Percentiles rank a stretch among this genome's conserved stretches.
Conservation (phyloP, 306 rosid genomes). For the Ceratonia siliqua region DNA sequence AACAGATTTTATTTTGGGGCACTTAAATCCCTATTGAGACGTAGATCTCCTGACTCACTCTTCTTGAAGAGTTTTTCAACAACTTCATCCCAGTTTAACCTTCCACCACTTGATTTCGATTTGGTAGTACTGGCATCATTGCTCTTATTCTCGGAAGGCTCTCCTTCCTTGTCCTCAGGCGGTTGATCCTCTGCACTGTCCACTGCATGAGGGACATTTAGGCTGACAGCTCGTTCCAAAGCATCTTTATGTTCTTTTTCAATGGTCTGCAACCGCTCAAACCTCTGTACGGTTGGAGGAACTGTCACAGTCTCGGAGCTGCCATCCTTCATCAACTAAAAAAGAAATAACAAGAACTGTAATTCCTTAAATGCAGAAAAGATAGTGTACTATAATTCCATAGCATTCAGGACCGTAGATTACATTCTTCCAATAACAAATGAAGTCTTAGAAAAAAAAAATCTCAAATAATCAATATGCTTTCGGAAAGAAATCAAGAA, state of each 20-base stretch:
- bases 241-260: slow-evolving; percentile 83
- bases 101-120: slow-evolving; percentile 44
- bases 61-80: slow-evolving; percentile 65
- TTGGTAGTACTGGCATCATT: slow-evolving; percentile 22
- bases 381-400: neutral
- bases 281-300: slow-evolving; percentile 58
- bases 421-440: neutral
- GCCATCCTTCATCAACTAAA: slow-evolving; percentile 57
- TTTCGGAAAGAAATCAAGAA: neutral
- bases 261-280: slow-evolving; percentile 64
- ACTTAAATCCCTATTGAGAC: slow-evolving; percentile 31
- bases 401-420: neutral
- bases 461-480: neutral
- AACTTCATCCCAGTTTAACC: slow-evolving; percentile 69
- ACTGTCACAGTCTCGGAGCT: slow-evolving; percentile 53
- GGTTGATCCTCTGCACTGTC: slow-evolving; percentile 41
- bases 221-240: slow-evolving; percentile 76
- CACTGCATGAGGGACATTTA: slow-evolving; percentile 75
- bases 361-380: slow-evolving; percentile 12
- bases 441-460: neutral
- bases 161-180: slow-evolving; percentile 29
- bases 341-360: neutral
- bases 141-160: slow-evolving; percentile 32
- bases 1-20: slow-evolving; percentile 35
- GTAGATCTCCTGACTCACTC: slow-evolving; percentile 37